A percentile compares a stretch with the other conserved stretches of the same genome.
Conservation (phyloP, 768 basidiomycete species). For the Russula earlei region DNA sequence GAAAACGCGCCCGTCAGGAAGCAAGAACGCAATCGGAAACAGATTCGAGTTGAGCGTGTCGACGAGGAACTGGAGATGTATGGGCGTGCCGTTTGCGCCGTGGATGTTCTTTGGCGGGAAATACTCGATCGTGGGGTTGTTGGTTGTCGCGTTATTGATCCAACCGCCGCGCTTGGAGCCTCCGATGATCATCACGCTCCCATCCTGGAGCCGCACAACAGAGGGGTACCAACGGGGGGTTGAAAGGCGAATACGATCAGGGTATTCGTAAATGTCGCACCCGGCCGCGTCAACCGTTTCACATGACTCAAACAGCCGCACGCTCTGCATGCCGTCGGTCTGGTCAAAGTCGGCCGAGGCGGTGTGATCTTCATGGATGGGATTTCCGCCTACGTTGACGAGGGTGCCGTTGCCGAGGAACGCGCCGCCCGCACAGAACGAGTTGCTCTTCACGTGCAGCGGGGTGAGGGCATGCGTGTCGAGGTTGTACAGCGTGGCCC, state of each 20-base stretch:
- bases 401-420: conserved; percentile 72
- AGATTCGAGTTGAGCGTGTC: conserved; percentile 75
- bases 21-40: conserved; percentile 65
- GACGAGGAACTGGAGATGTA: conserved; percentile 51
- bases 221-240: conserved; percentile 79
- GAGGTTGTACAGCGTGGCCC: conserved; percentile 69
- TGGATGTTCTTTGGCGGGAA: conserved; percentile 73
- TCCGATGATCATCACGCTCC: conserved; percentile 77
- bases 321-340: conserved; percentile 58
- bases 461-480: conserved; percentile 51
- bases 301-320: conserved; percentile 67
- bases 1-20: conserved; percentile 64
- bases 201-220: conserved; percentile 56
- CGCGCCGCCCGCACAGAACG: conserved; percentile 78
- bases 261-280: conserved; percentile 62
- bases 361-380: conserved; percentile 56
- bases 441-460: conserved; percentile 63
- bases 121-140: conserved; percentile 77
- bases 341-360: conserved; percentile 69
- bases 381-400: conserved; percentile 75
- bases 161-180: conserved; percentile 77
- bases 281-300: conserved; percentile 33
- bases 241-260: conserved; percentile 55
- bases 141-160: conserved; percentile 74
- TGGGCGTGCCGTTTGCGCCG: conserved; percentile 56